Evolutionary conservation across 176 grass and related monocot species (phyloP).

Genomic region (Avena eriantha): DNA sequence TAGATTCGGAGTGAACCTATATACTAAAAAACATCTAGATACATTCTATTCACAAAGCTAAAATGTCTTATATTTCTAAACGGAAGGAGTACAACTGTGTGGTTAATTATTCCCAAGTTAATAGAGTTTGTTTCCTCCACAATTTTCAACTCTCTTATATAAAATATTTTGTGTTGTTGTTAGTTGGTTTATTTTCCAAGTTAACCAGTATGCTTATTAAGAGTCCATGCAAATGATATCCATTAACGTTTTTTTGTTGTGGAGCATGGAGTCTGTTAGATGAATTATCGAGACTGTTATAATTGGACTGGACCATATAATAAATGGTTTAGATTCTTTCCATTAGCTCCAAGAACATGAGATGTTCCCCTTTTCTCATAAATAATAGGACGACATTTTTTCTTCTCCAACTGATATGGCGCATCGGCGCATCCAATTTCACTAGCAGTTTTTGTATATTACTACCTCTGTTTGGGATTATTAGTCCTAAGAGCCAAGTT

Average conservation of each 20-base stretch:
- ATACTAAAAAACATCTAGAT: no score
- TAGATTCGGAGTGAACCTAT: no score
- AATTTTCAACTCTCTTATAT: background rate
- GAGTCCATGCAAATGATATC: background rate
- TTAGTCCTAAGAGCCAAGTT: no score
- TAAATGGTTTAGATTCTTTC: background rate
- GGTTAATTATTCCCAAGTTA: conserved; percentile 17
- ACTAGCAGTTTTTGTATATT: background rate
- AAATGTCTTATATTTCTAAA: no score
- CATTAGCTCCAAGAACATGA: conserved; percentile 9
- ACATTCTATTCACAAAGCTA: no score
- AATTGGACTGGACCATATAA: conserved; percentile 19
- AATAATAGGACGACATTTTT: background rate
- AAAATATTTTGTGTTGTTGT: background rate
- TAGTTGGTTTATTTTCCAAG: conserved; percentile 21
- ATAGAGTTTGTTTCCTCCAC: conserved; percentile 31
- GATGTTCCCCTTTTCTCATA: background rate
- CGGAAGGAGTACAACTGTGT: background rate
- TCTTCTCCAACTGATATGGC: conserved; percentile 31
- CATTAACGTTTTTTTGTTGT: background rate
- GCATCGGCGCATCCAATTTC: conserved; percentile 27
- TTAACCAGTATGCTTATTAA: background rate
- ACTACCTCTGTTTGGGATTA: no score
- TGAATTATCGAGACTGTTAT: conserved; percentile 10
- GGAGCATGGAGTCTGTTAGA: conserved; percentile 4